Evolutionary conservation across 2,329 filamentous ascomycete species (phyloP).

Genomic region (Ophiocordyceps camponoti-leonardi): DNA sequence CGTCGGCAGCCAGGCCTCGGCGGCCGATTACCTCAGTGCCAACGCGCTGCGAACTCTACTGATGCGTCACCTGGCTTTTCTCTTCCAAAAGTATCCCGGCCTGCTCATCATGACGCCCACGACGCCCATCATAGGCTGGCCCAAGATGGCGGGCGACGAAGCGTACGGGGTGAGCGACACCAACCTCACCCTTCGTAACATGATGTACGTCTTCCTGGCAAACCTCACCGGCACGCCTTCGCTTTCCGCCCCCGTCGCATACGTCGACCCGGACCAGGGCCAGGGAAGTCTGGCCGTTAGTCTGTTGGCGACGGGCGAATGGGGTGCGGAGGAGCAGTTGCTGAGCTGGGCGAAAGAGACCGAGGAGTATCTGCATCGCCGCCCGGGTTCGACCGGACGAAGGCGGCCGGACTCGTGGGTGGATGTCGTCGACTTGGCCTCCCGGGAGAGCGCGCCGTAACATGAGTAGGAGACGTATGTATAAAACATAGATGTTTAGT

Average conservation of each 20-base stretch:
- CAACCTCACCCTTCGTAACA: slow-evolving; percentile 55
- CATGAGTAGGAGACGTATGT: neutral
- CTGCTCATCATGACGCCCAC: slow-evolving; percentile 68
- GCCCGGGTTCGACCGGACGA: slow-evolving; percentile 28
- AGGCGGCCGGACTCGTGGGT: slow-evolving; percentile 36
- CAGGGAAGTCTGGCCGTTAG: slow-evolving; percentile 43
- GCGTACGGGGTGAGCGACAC: slow-evolving; percentile 60
- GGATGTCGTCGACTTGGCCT: slow-evolving; percentile 29
- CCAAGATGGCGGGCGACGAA: slow-evolving; percentile 37
- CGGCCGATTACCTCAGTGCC: slow-evolving; percentile 53
- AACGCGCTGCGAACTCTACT: slow-evolving; percentile 58
- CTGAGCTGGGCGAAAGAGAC: slow-evolving; percentile 40
- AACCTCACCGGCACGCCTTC: slow-evolving; percentile 70
- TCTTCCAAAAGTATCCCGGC: slow-evolving; percentile 56
- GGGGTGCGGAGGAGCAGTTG: slow-evolving; percentile 48
- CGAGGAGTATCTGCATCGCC: slow-evolving; percentile 35
- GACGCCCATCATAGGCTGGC: slow-evolving; percentile 60
- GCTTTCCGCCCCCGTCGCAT: slow-evolving; percentile 59
- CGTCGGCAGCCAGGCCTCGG: slow-evolving; percentile 45
- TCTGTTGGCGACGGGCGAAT: slow-evolving; percentile 47
- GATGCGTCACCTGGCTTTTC: slow-evolving; percentile 59
- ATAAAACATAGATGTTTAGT: neutral
- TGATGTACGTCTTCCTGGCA: slow-evolving; percentile 75
- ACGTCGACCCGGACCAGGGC: slow-evolving; percentile 37
- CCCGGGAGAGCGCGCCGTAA: neutral